These are phyloP conservation scores for Cenococcum geophilum DNA, from an alignment of 495 filamentous ascomycete species.

Conservation along the genomic window DNA sequence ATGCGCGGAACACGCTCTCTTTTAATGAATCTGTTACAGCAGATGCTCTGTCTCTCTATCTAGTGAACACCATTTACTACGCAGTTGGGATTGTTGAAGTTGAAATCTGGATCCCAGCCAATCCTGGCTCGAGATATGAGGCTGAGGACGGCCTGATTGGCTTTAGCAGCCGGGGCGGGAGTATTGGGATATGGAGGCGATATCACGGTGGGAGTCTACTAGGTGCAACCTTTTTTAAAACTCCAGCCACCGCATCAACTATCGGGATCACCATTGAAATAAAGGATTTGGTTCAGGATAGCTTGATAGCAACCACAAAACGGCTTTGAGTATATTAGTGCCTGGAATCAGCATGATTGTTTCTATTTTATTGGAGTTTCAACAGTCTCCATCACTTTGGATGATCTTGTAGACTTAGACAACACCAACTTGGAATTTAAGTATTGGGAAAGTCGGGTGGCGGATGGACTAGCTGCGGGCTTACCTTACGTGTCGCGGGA, in stretches of 20 bases:
- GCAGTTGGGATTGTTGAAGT: too few relatives aligned
- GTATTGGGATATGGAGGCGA: too few relatives aligned
- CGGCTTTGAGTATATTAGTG: slow-evolving; percentile 29
- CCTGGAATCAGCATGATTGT: slow-evolving; percentile 43
- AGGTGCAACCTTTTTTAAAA: slow-evolving; percentile 36
- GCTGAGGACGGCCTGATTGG: too few relatives aligned
- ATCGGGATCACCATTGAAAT: slow-evolving; percentile 40
- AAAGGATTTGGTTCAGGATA: slow-evolving; percentile 27
- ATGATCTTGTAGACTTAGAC: slow-evolving; percentile 32
- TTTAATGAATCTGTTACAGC: too few relatives aligned
- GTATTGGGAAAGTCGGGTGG: slow-evolving; percentile 34
- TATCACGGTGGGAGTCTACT: too few relatives aligned
- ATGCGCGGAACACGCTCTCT: too few relatives aligned
- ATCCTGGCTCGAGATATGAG: too few relatives aligned
- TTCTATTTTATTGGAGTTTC: slow-evolving; percentile 41
- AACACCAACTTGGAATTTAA: slow-evolving; percentile 37
- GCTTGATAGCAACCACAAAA: slow-evolving; percentile 20
- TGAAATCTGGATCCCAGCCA: too few relatives aligned
- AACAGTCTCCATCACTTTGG: slow-evolving; percentile 24
- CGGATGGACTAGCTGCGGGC: slow-evolving; percentile 30
- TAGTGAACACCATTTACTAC: too few relatives aligned
- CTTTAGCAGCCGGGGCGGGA: too few relatives aligned
- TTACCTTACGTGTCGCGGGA: slow-evolving; percentile 36
- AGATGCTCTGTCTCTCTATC: too few relatives aligned
- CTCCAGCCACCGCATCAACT: slow-evolving; percentile 37